Evolutionary conservation across 108 stramenopile genomes (phyloP).

Genomic region (Skeletonema grethae): DNA sequence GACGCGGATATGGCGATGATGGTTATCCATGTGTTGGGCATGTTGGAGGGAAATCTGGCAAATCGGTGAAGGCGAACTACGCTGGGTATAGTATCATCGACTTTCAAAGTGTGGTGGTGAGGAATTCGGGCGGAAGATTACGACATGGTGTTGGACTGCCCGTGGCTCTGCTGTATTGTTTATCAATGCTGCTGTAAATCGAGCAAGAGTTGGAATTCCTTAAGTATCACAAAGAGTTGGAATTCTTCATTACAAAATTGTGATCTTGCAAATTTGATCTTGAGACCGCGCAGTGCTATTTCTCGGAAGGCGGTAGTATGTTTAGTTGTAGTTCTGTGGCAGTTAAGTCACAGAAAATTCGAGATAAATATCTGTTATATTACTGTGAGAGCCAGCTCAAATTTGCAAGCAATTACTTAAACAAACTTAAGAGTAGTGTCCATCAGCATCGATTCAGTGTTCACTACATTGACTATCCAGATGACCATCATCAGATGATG

Average conservation of each 20-base stretch:
- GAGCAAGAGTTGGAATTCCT: too few relatives aligned
- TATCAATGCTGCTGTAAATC: not conserved
- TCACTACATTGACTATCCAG: not conserved
- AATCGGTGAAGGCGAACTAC: not conserved
- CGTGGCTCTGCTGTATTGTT: not conserved
- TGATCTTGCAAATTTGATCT: too few relatives aligned
- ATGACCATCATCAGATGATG: not conserved
- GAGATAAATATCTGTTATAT: too few relatives aligned
- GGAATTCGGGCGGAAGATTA: constrained; percentile 1
- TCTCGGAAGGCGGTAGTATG: too few relatives aligned
- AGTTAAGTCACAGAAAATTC: too few relatives aligned
- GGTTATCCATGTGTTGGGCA: not conserved
- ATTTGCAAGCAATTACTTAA: too few relatives aligned
- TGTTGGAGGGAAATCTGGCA: not conserved
- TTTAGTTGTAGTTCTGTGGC: too few relatives aligned
- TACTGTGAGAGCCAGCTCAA: not conserved
- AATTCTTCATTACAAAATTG: too few relatives aligned
- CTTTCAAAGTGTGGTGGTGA: not conserved
- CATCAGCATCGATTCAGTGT: too few relatives aligned
- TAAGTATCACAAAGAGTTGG: too few relatives aligned
- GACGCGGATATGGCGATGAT: not conserved
- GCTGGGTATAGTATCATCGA: not conserved
- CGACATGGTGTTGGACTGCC: not conserved
- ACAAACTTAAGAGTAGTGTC: too few relatives aligned
- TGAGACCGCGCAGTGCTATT: too few relatives aligned